Evolutionary conservation across 352 stramenopile genomes (phyloP).

Genomic region (Pythium pyrilobum): DNA sequence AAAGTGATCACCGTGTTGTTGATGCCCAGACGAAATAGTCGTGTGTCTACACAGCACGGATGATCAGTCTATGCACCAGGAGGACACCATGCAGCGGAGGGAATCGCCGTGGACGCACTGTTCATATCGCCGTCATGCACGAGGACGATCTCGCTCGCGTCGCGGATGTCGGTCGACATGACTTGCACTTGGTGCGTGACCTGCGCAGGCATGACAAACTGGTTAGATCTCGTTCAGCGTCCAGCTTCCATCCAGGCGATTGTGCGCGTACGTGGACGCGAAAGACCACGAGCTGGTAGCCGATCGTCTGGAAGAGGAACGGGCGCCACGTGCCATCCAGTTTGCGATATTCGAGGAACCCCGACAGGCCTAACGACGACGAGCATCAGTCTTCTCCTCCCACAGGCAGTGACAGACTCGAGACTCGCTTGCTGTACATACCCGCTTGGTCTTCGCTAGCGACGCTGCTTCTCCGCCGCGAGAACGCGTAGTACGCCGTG

Average conservation of each 20-base stretch:
- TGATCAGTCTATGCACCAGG: neutral
- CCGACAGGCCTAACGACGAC: constrained; percentile 23
- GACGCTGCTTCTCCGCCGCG: constrained; percentile 37
- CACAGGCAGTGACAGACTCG: neutral
- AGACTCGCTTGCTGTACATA: no score
- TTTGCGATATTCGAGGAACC: constrained; percentile 69
- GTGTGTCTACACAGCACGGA: constrained; percentile 14
- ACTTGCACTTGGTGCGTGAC: constrained; percentile 62
- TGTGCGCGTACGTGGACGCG: constrained; percentile 42
- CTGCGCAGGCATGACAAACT: constrained; percentile 11
- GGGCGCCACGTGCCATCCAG: constrained; percentile 66
- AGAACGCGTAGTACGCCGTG: constrained; percentile 64
- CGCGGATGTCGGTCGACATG: constrained; percentile 69
- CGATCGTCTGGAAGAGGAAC: constrained; percentile 75
- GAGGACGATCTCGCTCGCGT: constrained; percentile 49
- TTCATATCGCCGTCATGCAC: constrained; percentile 21
- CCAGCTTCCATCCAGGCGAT: no score
- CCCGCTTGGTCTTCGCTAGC: constrained; percentile 32
- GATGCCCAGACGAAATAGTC: constrained; percentile 51
- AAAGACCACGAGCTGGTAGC: constrained; percentile 64
- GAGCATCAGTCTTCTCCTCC: neutral
- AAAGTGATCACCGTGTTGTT: constrained; percentile 64
- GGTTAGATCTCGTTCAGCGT: no score
- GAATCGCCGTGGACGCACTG: neutral
- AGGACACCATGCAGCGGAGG: neutral